Percentiles rank a stretch among this genome's conserved stretches.
These are phyloP conservation scores for Macrophomina tecta DNA, from an alignment of 2,329 filamentous ascomycete genomes.

Conservation along the genomic window DNA sequence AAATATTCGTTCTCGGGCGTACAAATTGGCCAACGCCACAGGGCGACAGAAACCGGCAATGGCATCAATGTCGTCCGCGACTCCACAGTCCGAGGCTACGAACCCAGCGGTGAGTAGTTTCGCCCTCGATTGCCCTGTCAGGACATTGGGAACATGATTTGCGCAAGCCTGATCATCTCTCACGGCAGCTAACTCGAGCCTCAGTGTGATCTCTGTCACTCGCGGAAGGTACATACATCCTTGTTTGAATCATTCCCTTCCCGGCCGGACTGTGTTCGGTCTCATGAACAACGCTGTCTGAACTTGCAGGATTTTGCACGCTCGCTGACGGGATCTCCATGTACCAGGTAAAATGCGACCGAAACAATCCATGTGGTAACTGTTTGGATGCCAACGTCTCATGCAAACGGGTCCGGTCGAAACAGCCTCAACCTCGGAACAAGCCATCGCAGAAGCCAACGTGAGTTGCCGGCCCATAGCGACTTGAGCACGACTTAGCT, in stretches of 20 bases:
- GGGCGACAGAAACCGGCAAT: not conserved
- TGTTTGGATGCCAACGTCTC: conserved; percentile 15
- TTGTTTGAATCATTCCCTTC: not conserved
- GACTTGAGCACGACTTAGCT: not conserved
- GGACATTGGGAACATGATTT: not conserved
- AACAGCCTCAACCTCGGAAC: conserved; percentile 3
- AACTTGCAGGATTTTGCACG: not conserved
- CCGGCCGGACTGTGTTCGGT: not conserved
- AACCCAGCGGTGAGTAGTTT: conserved; percentile 15
- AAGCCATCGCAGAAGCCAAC: conserved; percentile 6
- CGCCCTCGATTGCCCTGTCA: not conserved
- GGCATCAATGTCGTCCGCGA: conserved; percentile 15
- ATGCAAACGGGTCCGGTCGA: conserved; percentile 4
- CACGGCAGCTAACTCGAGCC: conserved; percentile 4
- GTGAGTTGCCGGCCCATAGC: not conserved
- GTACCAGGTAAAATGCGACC: conserved; percentile 14
- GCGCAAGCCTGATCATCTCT: not conserved
- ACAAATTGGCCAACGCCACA: conserved; percentile 23
- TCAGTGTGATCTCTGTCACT: conserved; percentile 19
- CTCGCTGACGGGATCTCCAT: not conserved
- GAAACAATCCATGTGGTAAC: conserved; percentile 15
- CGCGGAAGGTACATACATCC: conserved; percentile 7
- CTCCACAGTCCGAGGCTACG: conserved; percentile 11
- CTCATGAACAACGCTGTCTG: not conserved
- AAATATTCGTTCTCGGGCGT: conserved; percentile 18